Evolutionary conservation across 306 rosid species (phyloP).

Genomic region (Crotalaria pallida): DNA sequence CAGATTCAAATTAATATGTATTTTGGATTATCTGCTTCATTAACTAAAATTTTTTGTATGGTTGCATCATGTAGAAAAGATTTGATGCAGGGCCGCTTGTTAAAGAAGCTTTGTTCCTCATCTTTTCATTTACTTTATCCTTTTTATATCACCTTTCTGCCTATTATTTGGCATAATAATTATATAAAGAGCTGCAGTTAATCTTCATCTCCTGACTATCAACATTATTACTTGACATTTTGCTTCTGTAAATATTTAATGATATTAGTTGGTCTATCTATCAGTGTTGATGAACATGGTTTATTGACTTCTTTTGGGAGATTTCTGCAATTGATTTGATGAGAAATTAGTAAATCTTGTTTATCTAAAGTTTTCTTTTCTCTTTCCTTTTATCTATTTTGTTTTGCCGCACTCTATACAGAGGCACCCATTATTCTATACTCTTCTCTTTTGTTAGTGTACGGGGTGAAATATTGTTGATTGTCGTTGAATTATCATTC

Average conservation of each 20-base stretch:
- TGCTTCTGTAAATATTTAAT: neutral
- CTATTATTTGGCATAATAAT: neutral
- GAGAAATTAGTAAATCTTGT: neutral
- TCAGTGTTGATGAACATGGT: neutral
- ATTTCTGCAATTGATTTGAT: neutral
- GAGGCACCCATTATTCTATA: neutral
- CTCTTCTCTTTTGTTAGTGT: slow-evolving; percentile 3
- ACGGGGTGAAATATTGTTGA: neutral
- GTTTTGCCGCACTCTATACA: neutral
- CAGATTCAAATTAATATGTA: neutral
- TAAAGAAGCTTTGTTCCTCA: neutral
- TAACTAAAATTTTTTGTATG: neutral
- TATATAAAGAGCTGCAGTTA: neutral
- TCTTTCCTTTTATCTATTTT: neutral
- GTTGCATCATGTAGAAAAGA: neutral
- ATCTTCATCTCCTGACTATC: neutral
- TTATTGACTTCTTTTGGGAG: neutral
- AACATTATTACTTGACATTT: neutral
- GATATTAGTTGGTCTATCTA: neutral
- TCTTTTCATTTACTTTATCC: neutral
- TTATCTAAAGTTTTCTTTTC: neutral
- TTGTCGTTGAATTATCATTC: slow-evolving; percentile 1
- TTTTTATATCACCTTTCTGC: neutral
- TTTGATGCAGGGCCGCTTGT: neutral
- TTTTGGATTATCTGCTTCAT: neutral